Percentiles rank a stretch among this genome's conserved stretches.
Evolutionary conservation across 2,329 filamentous ascomycete species (phyloP).

Genomic region (Sodiomyces alkalinus): DNA sequence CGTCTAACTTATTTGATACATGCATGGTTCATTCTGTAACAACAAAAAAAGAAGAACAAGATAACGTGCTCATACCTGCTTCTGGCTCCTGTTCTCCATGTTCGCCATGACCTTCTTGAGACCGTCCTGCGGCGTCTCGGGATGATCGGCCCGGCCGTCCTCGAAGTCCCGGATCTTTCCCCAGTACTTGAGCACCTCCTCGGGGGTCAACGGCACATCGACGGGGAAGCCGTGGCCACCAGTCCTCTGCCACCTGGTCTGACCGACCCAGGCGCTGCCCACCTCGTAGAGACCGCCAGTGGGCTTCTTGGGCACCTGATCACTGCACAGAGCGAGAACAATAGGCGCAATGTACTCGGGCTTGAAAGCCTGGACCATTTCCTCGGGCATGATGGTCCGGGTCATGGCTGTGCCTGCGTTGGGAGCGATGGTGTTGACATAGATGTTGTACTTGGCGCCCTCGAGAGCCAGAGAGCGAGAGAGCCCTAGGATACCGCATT

Average conservation of each 20-base stretch:
- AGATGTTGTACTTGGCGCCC: constrained; percentile 95
- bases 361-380: constrained; percentile 98
- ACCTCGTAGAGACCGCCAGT: constrained; percentile 89
- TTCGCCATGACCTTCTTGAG: constrained; percentile 67
- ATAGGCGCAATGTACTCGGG: constrained; percentile 94
- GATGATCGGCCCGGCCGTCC: constrained; percentile 74
- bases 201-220: constrained; percentile 68
- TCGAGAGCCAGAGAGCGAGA: constrained; percentile 85
- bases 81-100: constrained; percentile 58
- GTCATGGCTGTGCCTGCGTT: constrained; percentile 97
- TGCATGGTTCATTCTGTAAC: constrained; percentile 10
- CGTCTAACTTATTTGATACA: too few species aligned
- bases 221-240: constrained; percentile 86
- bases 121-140: constrained; percentile 61
- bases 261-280: constrained; percentile 82
- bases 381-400: constrained; percentile 82
- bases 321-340: constrained; percentile 69
- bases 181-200: constrained; percentile 66
- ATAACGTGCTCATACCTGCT: constrained; percentile 38
- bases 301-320: constrained; percentile 69
- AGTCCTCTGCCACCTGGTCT: constrained; percentile 87
- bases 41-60: too few species aligned
- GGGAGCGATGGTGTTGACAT: constrained; percentile 93
- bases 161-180: constrained; percentile 74
- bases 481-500: constrained; percentile 88